Evolutionary conservation across 305 asterid genomes (phyloP).

Genomic region (Rubia tinctorum): DNA sequence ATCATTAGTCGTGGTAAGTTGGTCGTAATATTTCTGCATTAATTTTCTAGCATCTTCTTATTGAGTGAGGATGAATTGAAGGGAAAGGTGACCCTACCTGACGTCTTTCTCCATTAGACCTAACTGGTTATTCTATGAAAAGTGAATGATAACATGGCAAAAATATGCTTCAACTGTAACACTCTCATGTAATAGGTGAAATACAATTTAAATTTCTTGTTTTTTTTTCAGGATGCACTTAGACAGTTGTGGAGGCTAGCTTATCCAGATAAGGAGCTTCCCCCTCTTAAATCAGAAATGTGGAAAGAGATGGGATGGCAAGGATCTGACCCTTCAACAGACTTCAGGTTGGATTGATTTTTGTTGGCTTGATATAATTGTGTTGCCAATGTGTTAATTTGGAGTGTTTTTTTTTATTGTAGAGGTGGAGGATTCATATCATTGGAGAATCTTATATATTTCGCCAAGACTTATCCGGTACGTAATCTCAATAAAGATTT

Average conservation of each 20-base stretch:
- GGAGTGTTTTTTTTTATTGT: conserved; percentile 10
- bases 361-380: conserved; percentile 5
- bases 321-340: conserved; percentile 95
- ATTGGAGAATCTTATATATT: conserved; percentile 48
- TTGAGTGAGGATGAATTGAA: background rate
- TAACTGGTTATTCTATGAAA: background rate
- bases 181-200: background rate
- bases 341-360: conserved; percentile 53
- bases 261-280: conserved; percentile 76
- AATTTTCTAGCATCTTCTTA: background rate
- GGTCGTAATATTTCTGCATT: background rate
- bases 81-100: background rate
- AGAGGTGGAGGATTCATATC: conserved; percentile 98
- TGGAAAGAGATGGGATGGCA: conserved; percentile 99
- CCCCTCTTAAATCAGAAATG: conserved; percentile 79
- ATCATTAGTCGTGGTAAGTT: background rate
- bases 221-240: conserved; percentile 69
- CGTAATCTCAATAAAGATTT: conserved; percentile 4
- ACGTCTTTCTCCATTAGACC: background rate
- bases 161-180: background rate
- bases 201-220: background rate
- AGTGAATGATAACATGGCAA: background rate
- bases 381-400: conserved; percentile 12
- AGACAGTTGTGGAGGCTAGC: conserved; percentile 85
- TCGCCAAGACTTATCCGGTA: conserved; percentile 52